phyloP scores from a whole-genome alignment of 257 asterid genomes.

The Scutellaria barbata region DNA sequence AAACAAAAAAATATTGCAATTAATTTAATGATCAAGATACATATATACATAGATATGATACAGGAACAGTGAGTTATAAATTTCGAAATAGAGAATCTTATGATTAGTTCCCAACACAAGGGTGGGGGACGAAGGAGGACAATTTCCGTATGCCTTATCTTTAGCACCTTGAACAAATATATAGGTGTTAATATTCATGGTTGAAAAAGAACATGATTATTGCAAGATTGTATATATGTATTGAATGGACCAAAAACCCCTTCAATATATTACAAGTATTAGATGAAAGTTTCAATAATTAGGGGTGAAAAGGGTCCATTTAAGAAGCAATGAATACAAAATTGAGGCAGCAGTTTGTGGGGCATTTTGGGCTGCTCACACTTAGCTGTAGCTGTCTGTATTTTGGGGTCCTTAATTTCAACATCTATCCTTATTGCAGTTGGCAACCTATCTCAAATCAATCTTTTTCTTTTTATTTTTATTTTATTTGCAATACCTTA shows the following conservation, averaged over 20 bases:
- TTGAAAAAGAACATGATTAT: conserved; percentile 16
- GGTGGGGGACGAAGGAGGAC: conserved; percentile 39
- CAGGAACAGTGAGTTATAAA: neutral
- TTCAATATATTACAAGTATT: neutral
- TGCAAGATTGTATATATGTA: neutral
- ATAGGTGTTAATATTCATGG: neutral
- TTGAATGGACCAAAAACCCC: conserved; percentile 29
- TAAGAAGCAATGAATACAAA: conserved; percentile 23
- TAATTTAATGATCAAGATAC: neutral
- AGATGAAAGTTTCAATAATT: conserved; percentile 32
- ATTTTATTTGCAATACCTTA: too few relatives aligned
- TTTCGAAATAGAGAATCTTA: conserved; percentile 8
- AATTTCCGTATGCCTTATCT: conserved; percentile 43
- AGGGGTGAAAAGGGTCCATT: conserved; percentile 35
- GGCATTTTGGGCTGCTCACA: conserved; percentile 33
- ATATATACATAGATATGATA: neutral
- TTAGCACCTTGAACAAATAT: conserved; percentile 28
- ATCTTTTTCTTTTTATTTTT: conserved; percentile 14
- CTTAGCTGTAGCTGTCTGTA: conserved; percentile 49
- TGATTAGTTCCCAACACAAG: conserved; percentile 34
- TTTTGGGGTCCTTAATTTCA: conserved; percentile 42
- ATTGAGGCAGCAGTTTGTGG: conserved; percentile 29
- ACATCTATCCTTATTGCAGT: conserved; percentile 36
- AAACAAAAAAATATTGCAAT: neutral
- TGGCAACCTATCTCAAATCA: conserved; percentile 43